Evolutionary conservation across 2,329 filamentous ascomycete genomes (phyloP), one percentile per base, ranked within the genome.

Genomic region (Hypoxylon sp.): DNA sequence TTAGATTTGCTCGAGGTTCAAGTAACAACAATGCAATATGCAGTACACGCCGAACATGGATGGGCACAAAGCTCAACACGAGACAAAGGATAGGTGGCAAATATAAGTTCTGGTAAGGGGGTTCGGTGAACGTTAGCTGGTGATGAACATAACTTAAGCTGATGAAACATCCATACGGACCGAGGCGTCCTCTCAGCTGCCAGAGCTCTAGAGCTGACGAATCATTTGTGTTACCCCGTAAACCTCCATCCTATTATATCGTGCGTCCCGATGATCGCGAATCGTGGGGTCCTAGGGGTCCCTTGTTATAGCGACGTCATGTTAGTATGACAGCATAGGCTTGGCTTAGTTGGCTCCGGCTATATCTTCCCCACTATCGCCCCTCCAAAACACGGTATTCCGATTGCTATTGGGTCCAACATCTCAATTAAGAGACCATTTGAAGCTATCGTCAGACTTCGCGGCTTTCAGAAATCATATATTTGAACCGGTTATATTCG

Each of bases 101-200:
- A 27, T 27, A 5, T 27, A 27, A 27, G 25, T 27, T 27, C 5
- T 27, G 25, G 20, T 20, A 20, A 20, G 20, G 20, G 20, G 20
- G 20, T 27, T 27, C 25, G 25, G 33, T 44, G 33, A 53, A 37
- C 42, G 53, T 61, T n/a, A 27, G n/a, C 37, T 31, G 37, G 30
- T 55, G 59, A 69, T 63, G 27, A 22, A 27, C 66, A 46, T 7
- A 30, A 6, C 49, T 59, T 50, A 63, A 46, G 59, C 66, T 33
- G 30, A 69, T 69, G 58, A 44, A 55, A 69, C 58, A 31, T 48
- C 14, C 54, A 37, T 46, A 51, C 60, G 60, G 60, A 6, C 60
- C 59, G 59, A 62, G 59, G 30, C 20, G n/a, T 14, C 51, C 59
- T 63, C 50, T 60, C 50, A 65, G 56, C 48, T 64, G 20, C 40